These are phyloP conservation scores for Melampsora abietis-canadensis DNA, from an alignment of 1,284 basidiomycete genomes.

Conservation along the genomic window DNA sequence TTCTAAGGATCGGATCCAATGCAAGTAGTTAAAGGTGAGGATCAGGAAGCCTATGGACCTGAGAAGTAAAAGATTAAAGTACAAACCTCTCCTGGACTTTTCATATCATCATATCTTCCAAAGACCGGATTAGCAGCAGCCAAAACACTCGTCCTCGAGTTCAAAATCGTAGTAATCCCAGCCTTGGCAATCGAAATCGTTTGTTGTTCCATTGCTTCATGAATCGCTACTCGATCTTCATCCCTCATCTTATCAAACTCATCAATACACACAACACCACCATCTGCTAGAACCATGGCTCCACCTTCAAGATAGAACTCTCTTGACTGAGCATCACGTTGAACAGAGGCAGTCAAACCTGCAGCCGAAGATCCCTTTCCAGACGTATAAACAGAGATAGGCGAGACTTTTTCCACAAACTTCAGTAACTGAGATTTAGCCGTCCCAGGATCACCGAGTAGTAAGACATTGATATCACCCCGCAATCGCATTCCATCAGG, in stretches of 20 bases:
- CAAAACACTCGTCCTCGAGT: constrained; percentile 90
- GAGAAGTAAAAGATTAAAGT: constrained; percentile 2
- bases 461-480: constrained; percentile 95
- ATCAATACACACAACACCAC: constrained; percentile 97
- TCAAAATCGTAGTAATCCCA: constrained; percentile 96
- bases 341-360: constrained; percentile 95
- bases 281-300: constrained; percentile 98
- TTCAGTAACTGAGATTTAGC: constrained; percentile 96
- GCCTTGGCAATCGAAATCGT: constrained; percentile 99
- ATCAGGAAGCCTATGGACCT: neutral
- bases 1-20: constrained; percentile 60
- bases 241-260: constrained; percentile 99
- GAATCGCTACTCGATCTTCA: constrained; percentile 96
- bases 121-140: constrained; percentile 99
- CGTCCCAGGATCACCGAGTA: constrained; percentile 95
- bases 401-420: constrained; percentile 97
- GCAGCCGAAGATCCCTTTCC: constrained; percentile 97
- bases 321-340: constrained; percentile 83
- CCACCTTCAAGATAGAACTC: constrained; percentile 99
- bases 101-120: constrained; percentile 95
- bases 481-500: constrained; percentile 96
- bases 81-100: constrained; percentile 85
- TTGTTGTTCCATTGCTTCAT: constrained; percentile 99
- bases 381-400: constrained; percentile 95
- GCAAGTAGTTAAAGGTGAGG: constrained; percentile 7